These are phyloP conservation scores for Rhamnella rubrinervis DNA, from an alignment of 331 rosid species.

Conservation along the genomic window DNA sequence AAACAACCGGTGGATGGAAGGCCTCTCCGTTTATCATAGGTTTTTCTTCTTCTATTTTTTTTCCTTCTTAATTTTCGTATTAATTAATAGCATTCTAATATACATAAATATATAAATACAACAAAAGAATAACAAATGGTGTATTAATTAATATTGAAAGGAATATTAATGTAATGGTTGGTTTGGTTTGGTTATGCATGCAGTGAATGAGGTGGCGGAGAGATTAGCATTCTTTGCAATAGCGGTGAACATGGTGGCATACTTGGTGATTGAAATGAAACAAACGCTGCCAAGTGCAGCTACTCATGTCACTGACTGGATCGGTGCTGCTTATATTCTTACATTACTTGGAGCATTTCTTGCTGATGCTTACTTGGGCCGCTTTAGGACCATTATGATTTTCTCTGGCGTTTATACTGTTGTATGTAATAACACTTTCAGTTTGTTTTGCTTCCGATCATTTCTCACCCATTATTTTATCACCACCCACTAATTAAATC, in stretches of 20 bases:
- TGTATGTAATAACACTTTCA: slow-evolving; percentile 8
- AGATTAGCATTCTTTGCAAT: slow-evolving; percentile 53
- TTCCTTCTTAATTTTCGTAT: background rate
- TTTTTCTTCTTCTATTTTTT: background rate
- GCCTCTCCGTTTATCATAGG: slow-evolving; percentile 62
- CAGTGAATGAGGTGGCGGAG: slow-evolving; percentile 57
- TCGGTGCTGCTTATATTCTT: slow-evolving; percentile 54
- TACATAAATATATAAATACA: too few species aligned
- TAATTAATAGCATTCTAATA: too few species aligned
- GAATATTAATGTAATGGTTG: too few species aligned
- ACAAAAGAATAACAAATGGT: too few species aligned
- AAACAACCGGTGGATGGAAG: slow-evolving; percentile 59
- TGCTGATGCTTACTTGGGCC: slow-evolving; percentile 68
- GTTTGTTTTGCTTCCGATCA: too few species aligned
- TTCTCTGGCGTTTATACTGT: slow-evolving; percentile 44
- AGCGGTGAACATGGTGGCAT: slow-evolving; percentile 54
- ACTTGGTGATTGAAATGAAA: slow-evolving; percentile 46
- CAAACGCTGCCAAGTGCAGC: slow-evolving; percentile 52
- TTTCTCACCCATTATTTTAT: too few species aligned
- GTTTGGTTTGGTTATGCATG: background rate
- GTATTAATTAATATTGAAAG: too few species aligned
- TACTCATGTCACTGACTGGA: slow-evolving; percentile 55
- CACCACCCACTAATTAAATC: too few species aligned
- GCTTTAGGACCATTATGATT: slow-evolving; percentile 54
- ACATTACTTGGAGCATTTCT: slow-evolving; percentile 57